These are phyloP conservation scores for Cenchrus fungigraminus DNA, from an alignment of 176 grass and related monocot genomes.

Conservation along the genomic window DNA sequence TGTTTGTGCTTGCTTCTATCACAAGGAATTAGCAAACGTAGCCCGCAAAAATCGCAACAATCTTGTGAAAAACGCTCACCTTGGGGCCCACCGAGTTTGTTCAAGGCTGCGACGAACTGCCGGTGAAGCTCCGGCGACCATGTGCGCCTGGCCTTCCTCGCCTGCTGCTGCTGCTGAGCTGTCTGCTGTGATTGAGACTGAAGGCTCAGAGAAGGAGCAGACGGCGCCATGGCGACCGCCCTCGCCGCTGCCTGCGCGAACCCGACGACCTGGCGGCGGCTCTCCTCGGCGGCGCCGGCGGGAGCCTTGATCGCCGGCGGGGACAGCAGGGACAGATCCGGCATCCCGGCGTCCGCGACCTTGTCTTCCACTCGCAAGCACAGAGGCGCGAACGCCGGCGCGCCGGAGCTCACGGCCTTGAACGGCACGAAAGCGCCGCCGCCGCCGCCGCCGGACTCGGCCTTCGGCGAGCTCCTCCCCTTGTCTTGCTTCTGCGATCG, in stretches of 20 bases:
- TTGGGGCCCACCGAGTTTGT: conserved; percentile 82
- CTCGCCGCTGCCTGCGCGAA: conserved; percentile 43
- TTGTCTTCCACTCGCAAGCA: conserved; percentile 43
- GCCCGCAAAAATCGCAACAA: background rate
- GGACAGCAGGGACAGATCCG: conserved; percentile 58
- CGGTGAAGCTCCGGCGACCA: conserved; percentile 96
- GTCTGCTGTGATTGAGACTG: conserved; percentile 35
- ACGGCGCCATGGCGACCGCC: conserved; percentile 36
- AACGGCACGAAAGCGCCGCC: conserved; percentile 42
- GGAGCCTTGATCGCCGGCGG: conserved; percentile 29
- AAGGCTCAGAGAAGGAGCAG: conserved; percentile 40
- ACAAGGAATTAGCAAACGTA: background rate
- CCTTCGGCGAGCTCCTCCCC: conserved; percentile 28
- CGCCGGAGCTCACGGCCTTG: conserved; percentile 48
- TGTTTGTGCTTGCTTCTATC: background rate
- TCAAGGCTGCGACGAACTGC: conserved; percentile 68
- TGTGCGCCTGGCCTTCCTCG: conserved; percentile 84
- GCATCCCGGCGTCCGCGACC: conserved; percentile 21
- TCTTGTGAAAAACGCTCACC: conserved; percentile 45
- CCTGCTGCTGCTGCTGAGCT: conserved; percentile 51
- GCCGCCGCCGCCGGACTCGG: conserved; percentile 10
- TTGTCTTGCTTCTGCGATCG: conserved; percentile 47
- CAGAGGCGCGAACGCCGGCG: conserved; percentile 40
- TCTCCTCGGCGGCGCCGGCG: conserved; percentile 18
- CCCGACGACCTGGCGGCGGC: conserved; percentile 16